Percentiles rank a stretch among this genome's conserved stretches.
These are phyloP conservation scores for Tephrocybe sp. DNA, from an alignment of 768 basidiomycete species.

Conservation along the genomic window DNA sequence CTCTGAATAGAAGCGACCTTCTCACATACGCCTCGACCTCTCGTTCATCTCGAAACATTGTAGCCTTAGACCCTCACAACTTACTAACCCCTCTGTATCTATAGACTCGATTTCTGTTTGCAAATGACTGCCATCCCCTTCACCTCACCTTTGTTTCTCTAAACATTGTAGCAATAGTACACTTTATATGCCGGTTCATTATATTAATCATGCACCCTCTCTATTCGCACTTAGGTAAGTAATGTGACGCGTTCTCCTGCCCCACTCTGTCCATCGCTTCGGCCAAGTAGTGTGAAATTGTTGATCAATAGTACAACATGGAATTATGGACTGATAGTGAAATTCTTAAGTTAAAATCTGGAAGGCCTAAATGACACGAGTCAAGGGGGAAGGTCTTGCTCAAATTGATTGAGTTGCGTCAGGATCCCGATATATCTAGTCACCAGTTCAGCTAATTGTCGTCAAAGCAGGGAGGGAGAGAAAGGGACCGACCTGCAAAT, in stretches of 20 bases:
- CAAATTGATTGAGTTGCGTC: constrained; percentile 38
- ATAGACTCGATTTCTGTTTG: too few relatives aligned
- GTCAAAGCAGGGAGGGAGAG: constrained; percentile 7
- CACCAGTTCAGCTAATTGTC: not conserved
- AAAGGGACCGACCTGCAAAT: constrained; percentile 55
- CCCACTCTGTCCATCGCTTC: not conserved
- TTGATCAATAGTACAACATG: constrained; percentile 19
- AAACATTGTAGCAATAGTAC: too few relatives aligned
- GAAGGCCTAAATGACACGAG: constrained; percentile 3
- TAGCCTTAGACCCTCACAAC: too few relatives aligned
- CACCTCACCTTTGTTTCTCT: too few relatives aligned
- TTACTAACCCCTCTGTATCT: too few relatives aligned
- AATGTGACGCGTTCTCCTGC: not conserved
- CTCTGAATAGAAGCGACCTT: too few relatives aligned
- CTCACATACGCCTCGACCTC: too few relatives aligned
- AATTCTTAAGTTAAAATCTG: constrained; percentile 4
- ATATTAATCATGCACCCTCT: too few relatives aligned
- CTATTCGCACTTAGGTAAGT: not conserved
- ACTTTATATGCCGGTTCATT: too few relatives aligned
- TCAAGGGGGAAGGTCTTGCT: constrained; percentile 18
- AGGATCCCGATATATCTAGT: constrained; percentile 50
- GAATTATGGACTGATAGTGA: constrained; percentile 7
- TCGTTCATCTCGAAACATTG: too few relatives aligned
- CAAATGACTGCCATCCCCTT: too few relatives aligned
- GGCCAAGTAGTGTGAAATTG: not conserved